Percentiles rank a stretch among this genome's conserved stretches.
Evolutionary conservation across 371 early-diverging fungal species (phyloP).

Genomic region (Synchytrium microbalum): DNA sequence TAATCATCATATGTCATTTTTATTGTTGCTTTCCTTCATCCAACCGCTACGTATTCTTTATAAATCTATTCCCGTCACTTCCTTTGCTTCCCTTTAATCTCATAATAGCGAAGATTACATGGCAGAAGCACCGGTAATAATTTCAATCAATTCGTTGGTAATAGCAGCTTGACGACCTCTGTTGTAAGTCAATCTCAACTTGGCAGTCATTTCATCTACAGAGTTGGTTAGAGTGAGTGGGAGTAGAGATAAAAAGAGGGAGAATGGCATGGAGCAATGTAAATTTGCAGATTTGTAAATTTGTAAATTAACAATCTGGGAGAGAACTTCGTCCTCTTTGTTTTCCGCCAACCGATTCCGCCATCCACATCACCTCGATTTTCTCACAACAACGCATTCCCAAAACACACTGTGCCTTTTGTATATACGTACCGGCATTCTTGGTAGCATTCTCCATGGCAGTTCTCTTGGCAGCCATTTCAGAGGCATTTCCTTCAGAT

Average conservation of each 20-base stretch:
- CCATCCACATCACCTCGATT: no score
- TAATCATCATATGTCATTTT: no score
- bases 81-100: no score
- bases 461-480: slow-evolving; percentile 93
- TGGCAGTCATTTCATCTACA: slow-evolving; percentile 57
- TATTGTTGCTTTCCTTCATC: no score
- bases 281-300: no score
- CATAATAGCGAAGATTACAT: not conserved
- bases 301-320: no score
- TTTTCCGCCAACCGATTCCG: no score
- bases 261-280: no score
- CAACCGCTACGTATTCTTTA: no score
- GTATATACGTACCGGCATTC: slow-evolving; percentile 77
- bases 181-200: slow-evolving; percentile 78
- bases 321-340: no score
- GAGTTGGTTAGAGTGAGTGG: not conserved
- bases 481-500: slow-evolving; percentile 93
- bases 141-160: slow-evolving; percentile 94
- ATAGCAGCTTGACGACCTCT: slow-evolving; percentile 94
- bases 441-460: slow-evolving; percentile 99
- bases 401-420: not conserved
- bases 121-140: slow-evolving; percentile 91
- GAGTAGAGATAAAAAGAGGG: not conserved
- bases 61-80: no score
- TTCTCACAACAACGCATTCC: slow-evolving; percentile 1